These are phyloP conservation scores for Apophysomyces elegans DNA, from an alignment of 371 early-diverging fungal genomes.

Conservation along the genomic window DNA sequence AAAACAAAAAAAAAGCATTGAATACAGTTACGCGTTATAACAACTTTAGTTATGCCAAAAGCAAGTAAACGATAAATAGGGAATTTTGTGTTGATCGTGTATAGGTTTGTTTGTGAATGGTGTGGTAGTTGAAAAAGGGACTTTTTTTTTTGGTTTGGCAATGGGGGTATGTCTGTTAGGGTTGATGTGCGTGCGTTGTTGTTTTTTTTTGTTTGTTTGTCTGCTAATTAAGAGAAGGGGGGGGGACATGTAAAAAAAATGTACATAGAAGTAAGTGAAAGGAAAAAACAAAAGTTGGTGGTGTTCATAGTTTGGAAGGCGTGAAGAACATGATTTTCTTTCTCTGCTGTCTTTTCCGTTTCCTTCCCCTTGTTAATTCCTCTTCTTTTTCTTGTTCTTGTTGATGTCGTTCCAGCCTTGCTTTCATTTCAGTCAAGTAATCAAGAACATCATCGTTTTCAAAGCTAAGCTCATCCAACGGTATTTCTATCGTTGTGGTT, in stretches of 20 bases:
- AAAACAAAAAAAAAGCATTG: background rate
- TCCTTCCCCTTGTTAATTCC: conserved; percentile 2
- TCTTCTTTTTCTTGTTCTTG: conserved; percentile 10
- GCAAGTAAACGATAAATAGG: no score
- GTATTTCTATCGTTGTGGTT: background rate
- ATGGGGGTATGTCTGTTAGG: no score
- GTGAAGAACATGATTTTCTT: conserved; percentile 9
- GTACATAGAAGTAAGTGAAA: background rate
- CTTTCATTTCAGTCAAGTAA: conserved; percentile 1
- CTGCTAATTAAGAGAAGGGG: background rate
- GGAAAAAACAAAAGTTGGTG: no score
- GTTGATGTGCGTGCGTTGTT: background rate
- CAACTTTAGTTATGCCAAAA: no score
- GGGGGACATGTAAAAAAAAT: background rate
- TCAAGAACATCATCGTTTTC: conserved; percentile 1
- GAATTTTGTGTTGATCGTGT: no score
- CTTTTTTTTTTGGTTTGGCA: no score
- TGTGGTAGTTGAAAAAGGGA: no score
- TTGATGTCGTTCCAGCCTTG: background rate
- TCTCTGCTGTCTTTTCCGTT: conserved; percentile 5
- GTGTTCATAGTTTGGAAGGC: background rate
- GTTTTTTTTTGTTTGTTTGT: background rate
- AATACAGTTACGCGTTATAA: no score
- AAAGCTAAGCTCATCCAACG: background rate
- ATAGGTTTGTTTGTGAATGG: no score